These are phyloP conservation scores for Rhizophora mangle DNA, from an alignment of 345 rosid genomes.

Conservation along the genomic window DNA sequence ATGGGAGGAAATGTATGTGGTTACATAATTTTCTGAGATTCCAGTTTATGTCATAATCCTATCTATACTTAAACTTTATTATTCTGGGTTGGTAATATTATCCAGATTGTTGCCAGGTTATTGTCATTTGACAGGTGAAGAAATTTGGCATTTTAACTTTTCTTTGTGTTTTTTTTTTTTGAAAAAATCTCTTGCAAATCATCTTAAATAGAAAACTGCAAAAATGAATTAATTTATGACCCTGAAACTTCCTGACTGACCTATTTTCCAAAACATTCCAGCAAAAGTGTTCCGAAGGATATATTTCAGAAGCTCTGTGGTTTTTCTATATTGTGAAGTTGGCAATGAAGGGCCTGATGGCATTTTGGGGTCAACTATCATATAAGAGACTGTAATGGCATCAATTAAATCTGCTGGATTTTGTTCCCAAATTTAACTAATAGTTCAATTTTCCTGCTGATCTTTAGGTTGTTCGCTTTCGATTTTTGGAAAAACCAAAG, in stretches of 20 bases:
- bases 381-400: too few relatives aligned
- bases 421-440: neutral
- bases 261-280: neutral
- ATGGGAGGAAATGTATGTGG: neutral
- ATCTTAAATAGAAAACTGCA: neutral
- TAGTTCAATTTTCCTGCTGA: conserved; percentile 6
- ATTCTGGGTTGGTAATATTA: neutral
- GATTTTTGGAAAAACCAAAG: conserved; percentile 82
- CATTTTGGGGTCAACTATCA: too few relatives aligned
- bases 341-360: too few relatives aligned
- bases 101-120: neutral
- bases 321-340: too few relatives aligned
- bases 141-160: too few relatives aligned
- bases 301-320: too few relatives aligned
- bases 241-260: neutral
- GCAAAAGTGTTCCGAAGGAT: neutral
- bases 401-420: neutral
- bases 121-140: neutral
- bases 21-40: neutral
- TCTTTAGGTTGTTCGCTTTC: conserved; percentile 45
- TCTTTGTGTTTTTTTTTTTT: too few relatives aligned
- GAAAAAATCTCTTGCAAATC: neutral
- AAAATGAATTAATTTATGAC: neutral
- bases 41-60: neutral
- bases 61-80: neutral